phyloP scores from a whole-genome alignment of 805 yeast species.

The Wickerhamiella sorbophila region DNA sequence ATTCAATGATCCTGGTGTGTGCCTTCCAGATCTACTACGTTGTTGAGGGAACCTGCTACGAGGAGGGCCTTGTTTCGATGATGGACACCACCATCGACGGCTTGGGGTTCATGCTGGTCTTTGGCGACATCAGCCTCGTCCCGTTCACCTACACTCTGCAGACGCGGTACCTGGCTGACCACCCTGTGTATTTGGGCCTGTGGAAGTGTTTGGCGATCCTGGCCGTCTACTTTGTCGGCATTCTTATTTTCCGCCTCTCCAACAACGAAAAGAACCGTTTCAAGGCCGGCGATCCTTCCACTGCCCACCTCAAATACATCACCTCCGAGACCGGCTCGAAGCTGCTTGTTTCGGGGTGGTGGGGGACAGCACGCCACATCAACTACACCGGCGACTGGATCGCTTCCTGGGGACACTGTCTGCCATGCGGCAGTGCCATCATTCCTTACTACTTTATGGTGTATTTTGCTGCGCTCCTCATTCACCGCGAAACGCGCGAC shows the following conservation, averaged over 20 bases:
- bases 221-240: constrained; percentile 45
- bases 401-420: constrained; percentile 81
- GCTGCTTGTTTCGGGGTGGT: constrained; percentile 85
- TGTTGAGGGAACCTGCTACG: constrained; percentile 83
- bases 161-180: constrained; percentile 60
- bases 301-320: constrained; percentile 52
- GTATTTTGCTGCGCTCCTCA: constrained; percentile 65
- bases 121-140: constrained; percentile 85
- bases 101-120: constrained; percentile 88
- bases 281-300: constrained; percentile 55
- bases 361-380: constrained; percentile 85
- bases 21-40: constrained; percentile 67
- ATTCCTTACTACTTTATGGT: constrained; percentile 77
- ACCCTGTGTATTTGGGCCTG: constrained; percentile 41
- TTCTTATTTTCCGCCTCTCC: constrained; percentile 67
- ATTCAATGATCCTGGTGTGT: constrained; percentile 58
- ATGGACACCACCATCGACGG: constrained; percentile 96
- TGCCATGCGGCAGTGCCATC: constrained; percentile 71
- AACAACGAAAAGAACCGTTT: constrained; percentile 77
- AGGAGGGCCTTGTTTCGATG: constrained; percentile 81
- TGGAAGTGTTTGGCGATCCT: constrained; percentile 30
- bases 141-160: constrained; percentile 88
- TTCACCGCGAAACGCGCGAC: constrained; percentile 85
- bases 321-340: constrained; percentile 64
- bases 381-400: constrained; percentile 95